Conservation (phyloP, 148 eudicot species). For the Vaccinium vitisidaea region DNA sequence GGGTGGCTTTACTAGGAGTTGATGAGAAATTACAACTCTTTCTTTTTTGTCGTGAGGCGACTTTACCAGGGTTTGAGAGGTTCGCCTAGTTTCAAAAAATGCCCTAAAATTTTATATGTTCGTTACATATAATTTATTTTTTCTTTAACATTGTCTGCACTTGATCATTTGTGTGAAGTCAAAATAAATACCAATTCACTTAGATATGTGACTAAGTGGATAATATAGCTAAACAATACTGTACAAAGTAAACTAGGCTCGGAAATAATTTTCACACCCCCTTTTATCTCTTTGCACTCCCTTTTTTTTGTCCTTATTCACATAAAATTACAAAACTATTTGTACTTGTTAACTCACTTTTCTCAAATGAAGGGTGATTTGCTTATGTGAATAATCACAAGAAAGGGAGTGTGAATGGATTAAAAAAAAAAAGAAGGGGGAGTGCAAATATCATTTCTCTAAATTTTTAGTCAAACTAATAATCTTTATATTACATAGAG, state of each 20-base stretch:
- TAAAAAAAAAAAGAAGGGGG: background rate
- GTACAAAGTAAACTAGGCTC: too few species aligned
- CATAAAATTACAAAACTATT: background rate
- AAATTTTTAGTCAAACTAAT: background rate
- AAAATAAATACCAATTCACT: background rate
- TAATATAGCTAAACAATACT: background rate
- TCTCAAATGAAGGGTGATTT: background rate
- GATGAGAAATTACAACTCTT: background rate
- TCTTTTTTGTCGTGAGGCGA: background rate
- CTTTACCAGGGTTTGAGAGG: background rate
- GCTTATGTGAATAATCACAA: background rate
- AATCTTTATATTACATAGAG: background rate
- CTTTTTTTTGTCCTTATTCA: background rate
- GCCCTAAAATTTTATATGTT: background rate
- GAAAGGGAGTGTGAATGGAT: background rate
- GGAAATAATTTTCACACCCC: background rate
- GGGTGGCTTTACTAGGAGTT: background rate
- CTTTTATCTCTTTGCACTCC: background rate
- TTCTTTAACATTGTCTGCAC: background rate
- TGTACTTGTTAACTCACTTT: background rate
- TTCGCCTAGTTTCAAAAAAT: background rate
- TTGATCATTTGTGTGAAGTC: background rate
- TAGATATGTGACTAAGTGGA: background rate
- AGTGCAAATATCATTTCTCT: background rate
- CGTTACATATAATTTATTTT: background rate